phyloP scores from a whole-genome alignment of 176 grass and related monocot species.

The Phyllostachys edulis region DNA sequence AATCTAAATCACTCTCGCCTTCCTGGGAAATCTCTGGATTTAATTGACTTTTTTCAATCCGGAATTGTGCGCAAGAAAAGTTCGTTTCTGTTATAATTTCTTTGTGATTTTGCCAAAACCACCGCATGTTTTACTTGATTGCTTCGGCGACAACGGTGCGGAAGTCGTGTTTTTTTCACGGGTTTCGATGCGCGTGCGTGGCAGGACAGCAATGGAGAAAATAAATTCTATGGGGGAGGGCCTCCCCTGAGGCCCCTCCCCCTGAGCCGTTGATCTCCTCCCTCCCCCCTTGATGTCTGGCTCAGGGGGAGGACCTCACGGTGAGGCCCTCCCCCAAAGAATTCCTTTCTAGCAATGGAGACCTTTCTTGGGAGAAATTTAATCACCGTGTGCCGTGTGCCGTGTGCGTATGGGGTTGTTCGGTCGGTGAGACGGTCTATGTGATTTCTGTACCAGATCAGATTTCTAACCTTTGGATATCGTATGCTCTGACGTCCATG shows the following conservation, averaged over 20 bases:
- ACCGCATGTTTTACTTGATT: no score
- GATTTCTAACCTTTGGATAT: background rate
- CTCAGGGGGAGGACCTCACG: no score
- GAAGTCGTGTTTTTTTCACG: background rate
- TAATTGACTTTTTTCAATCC: background rate
- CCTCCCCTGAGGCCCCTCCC: no score
- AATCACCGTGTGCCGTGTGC: background rate
- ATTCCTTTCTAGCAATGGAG: no score
- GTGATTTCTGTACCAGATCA: background rate
- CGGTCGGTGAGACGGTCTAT: background rate
- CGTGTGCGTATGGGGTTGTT: background rate
- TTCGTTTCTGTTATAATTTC: background rate
- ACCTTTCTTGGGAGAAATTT: background rate
- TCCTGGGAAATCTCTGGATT: background rate
- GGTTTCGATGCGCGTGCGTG: background rate
- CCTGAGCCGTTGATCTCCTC: no score
- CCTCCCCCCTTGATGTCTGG: no score
- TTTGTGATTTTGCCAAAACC: no score
- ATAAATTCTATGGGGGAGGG: no score
- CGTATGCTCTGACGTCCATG: background rate
- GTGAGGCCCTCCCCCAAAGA: no score
- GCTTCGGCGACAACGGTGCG: background rate
- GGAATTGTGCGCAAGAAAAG: background rate
- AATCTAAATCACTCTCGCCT: background rate
- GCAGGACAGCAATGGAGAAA: background rate